These are phyloP conservation scores for Histomonas meleagridis DNA, from an alignment of 208 protist species.

Conservation along the genomic window DNA sequence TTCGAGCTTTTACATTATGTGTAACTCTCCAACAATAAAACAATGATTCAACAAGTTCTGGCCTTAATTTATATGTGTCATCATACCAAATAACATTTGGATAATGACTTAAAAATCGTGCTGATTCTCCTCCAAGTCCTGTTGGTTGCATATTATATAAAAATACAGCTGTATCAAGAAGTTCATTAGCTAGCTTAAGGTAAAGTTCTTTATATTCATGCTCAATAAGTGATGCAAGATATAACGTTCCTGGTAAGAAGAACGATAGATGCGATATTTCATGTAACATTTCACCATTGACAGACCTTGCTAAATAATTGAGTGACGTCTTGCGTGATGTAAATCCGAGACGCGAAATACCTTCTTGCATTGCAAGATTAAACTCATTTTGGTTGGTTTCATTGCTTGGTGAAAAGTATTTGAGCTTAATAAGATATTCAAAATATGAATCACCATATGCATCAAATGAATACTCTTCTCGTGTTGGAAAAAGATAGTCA, in stretches of 20 bases:
- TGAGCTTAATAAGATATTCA: background rate
- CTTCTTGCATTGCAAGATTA: background rate
- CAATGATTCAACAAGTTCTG: constrained; percentile 46
- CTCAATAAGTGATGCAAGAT: background rate
- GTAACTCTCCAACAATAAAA: constrained; percentile 44
- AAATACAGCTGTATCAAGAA: background rate
- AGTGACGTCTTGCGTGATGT: background rate
- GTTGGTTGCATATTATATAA: background rate
- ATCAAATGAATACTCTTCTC: background rate
- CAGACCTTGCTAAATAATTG: background rate
- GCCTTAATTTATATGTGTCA: constrained; percentile 41
- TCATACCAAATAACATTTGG: background rate
- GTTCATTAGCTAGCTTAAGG: background rate
- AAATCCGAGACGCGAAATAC: background rate
- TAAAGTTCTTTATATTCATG: background rate
- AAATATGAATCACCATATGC: constrained; percentile 25
- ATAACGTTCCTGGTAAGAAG: background rate
- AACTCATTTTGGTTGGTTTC: background rate
- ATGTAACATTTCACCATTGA: background rate
- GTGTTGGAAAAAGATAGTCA: too few species aligned
- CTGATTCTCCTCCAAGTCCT: background rate
- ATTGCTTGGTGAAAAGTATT: background rate
- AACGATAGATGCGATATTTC: background rate
- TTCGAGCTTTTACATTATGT: constrained; percentile 48
- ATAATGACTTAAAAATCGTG: background rate